Evolutionary conservation across 352 stramenopile species (phyloP).

Genomic region (Phytophthora citrophthora): DNA sequence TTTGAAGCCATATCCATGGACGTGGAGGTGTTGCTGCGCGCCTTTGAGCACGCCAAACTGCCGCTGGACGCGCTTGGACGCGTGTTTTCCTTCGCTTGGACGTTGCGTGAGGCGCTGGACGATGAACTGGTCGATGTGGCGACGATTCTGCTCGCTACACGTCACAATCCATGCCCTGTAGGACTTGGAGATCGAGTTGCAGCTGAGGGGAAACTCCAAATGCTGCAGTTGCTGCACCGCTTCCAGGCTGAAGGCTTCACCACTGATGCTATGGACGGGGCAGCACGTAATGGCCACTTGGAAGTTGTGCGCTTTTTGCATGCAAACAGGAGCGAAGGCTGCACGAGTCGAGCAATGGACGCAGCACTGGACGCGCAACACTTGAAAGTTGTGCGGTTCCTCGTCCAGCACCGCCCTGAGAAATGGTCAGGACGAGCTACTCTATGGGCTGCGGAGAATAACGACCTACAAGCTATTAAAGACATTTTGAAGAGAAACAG

Average conservation of each 20-base stretch:
- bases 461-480: constrained; percentile 38
- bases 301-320: constrained; percentile 60
- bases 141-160: constrained; percentile 42
- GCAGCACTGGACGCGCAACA: constrained; percentile 43
- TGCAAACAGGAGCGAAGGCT: constrained; percentile 52
- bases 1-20: constrained; percentile 7
- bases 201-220: constrained; percentile 30
- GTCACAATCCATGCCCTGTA: constrained; percentile 28
- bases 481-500: constrained; percentile 44
- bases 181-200: constrained; percentile 49
- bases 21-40: constrained; percentile 10
- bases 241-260: constrained; percentile 40
- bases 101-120: constrained; percentile 42
- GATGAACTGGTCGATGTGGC: constrained; percentile 38
- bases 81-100: constrained; percentile 53
- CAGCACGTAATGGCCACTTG: constrained; percentile 42
- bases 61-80: constrained; percentile 54
- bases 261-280: constrained; percentile 48
- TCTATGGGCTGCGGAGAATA: constrained; percentile 45
- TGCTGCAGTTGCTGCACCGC: constrained; percentile 54
- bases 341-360: constrained; percentile 41
- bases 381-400: constrained; percentile 47
- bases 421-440: constrained; percentile 48
- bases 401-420: constrained; percentile 49
- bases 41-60: constrained; percentile 31